Percentiles rank a stretch among this genome's conserved stretches.
phyloP scores from a whole-genome alignment of 257 asterid species.

The Thymus mandschuricus region DNA sequence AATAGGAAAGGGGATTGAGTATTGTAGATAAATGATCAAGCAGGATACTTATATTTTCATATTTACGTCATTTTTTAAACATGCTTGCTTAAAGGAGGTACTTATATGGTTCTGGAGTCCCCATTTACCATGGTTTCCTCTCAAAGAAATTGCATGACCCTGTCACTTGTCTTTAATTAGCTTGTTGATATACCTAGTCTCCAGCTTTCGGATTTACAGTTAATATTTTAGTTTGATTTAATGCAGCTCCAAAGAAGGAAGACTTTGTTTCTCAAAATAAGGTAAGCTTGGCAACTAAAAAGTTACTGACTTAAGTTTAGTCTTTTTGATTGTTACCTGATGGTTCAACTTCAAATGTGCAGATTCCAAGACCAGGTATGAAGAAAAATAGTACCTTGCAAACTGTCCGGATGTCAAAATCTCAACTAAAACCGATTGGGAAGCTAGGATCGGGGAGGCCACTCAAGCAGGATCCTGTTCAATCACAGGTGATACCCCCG shows the following conservation, averaged over 20 bases:
- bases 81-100: conserved; percentile 23
- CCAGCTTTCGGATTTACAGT: conserved; percentile 21
- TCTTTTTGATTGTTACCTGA: conserved; percentile 13
- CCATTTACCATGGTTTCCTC: conserved; percentile 23
- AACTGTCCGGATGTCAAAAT: conserved; percentile 45
- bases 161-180: neutral
- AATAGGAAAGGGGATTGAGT: neutral
- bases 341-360: conserved; percentile 38
- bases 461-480: conserved; percentile 51
- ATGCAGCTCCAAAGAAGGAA: conserved; percentile 60
- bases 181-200: conserved; percentile 14
- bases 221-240: conserved; percentile 25
- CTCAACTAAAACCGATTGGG: conserved; percentile 60
- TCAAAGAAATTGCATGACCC: conserved; percentile 9
- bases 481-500: conserved; percentile 52
- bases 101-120: conserved; percentile 12
- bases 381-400: conserved; percentile 54
- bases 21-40: conserved; percentile 7
- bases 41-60: neutral
- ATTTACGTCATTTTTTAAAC: neutral
- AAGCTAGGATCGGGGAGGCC: conserved; percentile 52
- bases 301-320: conserved; percentile 6
- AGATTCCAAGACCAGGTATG: conserved; percentile 49
- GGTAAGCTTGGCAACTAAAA: conserved; percentile 40
- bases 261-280: conserved; percentile 45